These are phyloP conservation scores for Tetragonia tetragonoides DNA, from an alignment of 148 eudicot genomes.

Conservation along the genomic window DNA sequence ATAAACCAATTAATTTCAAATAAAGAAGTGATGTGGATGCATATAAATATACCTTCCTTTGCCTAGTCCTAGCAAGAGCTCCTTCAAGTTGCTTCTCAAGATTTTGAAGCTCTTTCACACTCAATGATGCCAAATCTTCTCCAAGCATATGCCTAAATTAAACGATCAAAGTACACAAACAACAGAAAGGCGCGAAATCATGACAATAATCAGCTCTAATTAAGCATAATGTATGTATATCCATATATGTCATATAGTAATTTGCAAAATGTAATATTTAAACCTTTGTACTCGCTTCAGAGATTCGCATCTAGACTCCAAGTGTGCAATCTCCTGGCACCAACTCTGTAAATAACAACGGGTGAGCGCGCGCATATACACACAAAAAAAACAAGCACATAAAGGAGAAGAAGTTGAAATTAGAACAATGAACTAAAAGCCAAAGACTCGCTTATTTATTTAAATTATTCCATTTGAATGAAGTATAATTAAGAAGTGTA, in stretches of 20 bases:
- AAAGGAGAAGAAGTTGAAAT: background rate
- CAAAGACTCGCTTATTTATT: background rate
- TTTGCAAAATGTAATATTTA: background rate
- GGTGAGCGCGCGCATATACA: no score
- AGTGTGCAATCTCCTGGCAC: conserved; percentile 69
- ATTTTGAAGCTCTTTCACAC: conserved; percentile 71
- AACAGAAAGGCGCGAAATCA: no score
- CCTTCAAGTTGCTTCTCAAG: conserved; percentile 93
- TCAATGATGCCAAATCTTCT: conserved; percentile 81
- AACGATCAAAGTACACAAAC: background rate
- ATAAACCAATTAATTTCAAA: no score
- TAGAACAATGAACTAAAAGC: background rate
- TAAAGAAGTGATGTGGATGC: background rate
- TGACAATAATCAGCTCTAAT: no score
- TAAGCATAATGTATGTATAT: no score
- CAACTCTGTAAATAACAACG: conserved; percentile 49
- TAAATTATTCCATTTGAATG: no score
- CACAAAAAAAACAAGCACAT: no score
- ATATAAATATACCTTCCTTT: conserved; percentile 61
- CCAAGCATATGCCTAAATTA: conserved; percentile 78
- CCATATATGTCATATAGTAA: no score
- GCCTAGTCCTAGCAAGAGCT: conserved; percentile 75
- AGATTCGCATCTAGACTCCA: conserved; percentile 68
- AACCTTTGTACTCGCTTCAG: conserved; percentile 83
- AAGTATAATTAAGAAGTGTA: no score